phyloP scores from a whole-genome alignment of 106 monocot species.

The Dendrobium officinale region DNA sequence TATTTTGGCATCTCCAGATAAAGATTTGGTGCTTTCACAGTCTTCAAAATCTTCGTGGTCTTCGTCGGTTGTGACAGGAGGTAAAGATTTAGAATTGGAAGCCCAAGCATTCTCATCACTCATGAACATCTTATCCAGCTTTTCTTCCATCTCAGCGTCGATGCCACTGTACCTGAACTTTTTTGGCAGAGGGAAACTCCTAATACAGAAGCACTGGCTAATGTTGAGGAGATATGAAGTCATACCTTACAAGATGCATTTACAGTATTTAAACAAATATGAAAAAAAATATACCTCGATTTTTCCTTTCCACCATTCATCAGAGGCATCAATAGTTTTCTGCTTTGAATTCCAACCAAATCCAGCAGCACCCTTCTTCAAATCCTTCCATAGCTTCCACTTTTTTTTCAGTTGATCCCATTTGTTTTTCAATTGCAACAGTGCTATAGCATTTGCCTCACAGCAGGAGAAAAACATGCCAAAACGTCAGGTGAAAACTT shows the following conservation, averaged over 20 bases:
- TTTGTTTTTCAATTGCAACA: conserved; percentile 43
- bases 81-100: not conserved
- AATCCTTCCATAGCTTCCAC: conserved; percentile 21
- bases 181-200: conserved; percentile 15
- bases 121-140: conserved; percentile 26
- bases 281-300: conserved; percentile 8
- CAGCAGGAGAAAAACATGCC: conserved; percentile 39
- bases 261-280: too few species aligned
- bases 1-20: not conserved
- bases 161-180: conserved; percentile 19
- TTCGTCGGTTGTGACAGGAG: not conserved
- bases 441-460: conserved; percentile 25
- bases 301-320: conserved; percentile 23
- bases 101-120: not conserved
- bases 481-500: not conserved
- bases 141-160: conserved; percentile 21
- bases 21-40: conserved; percentile 6
- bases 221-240: not conserved
- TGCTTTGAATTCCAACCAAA: conserved; percentile 13
- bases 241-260: not conserved
- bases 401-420: conserved; percentile 24
- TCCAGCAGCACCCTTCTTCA: conserved; percentile 8
- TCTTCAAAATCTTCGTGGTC: conserved; percentile 1
- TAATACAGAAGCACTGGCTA: not conserved
- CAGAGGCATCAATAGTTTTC: conserved; percentile 13